Base-by-base conservation (phyloP, 805 yeast genomes). In the Yarrowia hollandica region DNA sequence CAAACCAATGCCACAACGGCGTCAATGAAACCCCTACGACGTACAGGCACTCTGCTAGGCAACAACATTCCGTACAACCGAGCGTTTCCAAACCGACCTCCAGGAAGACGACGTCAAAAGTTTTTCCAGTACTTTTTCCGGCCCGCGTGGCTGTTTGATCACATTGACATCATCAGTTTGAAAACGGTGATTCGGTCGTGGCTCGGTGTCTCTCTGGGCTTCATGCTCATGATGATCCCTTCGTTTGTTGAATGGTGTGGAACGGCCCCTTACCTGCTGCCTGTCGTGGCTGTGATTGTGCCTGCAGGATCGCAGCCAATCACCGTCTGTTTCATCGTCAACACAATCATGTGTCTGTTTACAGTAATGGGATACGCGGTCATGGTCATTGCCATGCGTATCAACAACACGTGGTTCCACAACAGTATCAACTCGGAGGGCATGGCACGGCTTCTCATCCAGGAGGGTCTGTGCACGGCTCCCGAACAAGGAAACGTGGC, bases 341-440 rank as follows among this genome's bases (percentile, higher is more conserved):
- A 52, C 35, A 14, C 28, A n/a, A 35, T 52, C 44, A 52, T 52
- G 58, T 31, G 39, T 39, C 34, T 52, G 14, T 52, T 52, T 21
- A 35, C 35, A 4, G 22, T 33, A 3, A 18, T 52, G 44, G 58
- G 58, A 10, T 34, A 15, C 15, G 44, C 35, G 5, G 58, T 52
- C 18, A 37, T 35, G 58, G 34, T 35, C 3, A 35, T 52, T 3
- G 58, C 58, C 16, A 52, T 52, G 58, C 18, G 35, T 2, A 52
- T 52, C 34, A 52, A 52, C 44, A 52, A 52, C 44, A 35, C 33
- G 1, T 52, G 35, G 31, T 52, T 52, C 35, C 58, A 52, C 44
- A 52, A 52, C 34, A 25, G 35, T n/a, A 52, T 52, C 26, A 52
- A 16, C 12, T 8, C 34, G 6, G 58, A 35, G 21, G 58, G 26